Evolutionary conservation across 768 basidiomycete genomes (phyloP).

Genomic region (Hericium rajendrae): DNA sequence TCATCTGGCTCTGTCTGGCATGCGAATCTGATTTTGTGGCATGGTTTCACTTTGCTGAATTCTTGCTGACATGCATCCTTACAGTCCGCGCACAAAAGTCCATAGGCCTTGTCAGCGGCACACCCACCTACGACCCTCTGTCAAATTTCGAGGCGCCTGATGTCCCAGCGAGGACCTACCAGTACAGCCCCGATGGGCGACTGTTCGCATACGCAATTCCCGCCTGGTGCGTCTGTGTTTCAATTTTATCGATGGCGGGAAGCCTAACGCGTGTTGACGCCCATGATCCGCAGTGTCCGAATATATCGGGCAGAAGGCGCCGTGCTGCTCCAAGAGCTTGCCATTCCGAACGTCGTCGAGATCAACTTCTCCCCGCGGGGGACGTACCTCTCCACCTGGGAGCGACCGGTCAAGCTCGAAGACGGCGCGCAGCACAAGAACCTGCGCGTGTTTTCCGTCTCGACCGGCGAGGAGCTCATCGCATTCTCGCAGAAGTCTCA

Average conservation of each 20-base stretch:
- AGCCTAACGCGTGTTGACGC: constrained; percentile 2
- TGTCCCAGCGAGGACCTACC: constrained; percentile 61
- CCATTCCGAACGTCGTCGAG: constrained; percentile 69
- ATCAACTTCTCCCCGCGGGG: constrained; percentile 89
- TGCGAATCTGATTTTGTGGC: background rate
- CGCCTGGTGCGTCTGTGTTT: constrained; percentile 43
- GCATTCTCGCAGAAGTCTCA: constrained; percentile 85
- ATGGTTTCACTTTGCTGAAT: constrained; percentile 10
- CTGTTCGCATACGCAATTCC: constrained; percentile 81
- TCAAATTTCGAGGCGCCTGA: constrained; percentile 59
- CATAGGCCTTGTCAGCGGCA: constrained; percentile 75
- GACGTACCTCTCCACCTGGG: constrained; percentile 92
- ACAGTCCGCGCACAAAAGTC: constrained; percentile 92
- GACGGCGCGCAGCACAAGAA: constrained; percentile 92
- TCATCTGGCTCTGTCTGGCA: background rate
- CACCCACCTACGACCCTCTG: constrained; percentile 63
- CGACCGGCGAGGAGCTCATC: constrained; percentile 79
- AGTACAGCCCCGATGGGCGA: constrained; percentile 81
- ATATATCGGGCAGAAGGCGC: constrained; percentile 69
- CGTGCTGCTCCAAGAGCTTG: constrained; percentile 65
- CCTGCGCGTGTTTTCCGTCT: constrained; percentile 79
- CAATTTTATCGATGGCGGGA: constrained; percentile 3
- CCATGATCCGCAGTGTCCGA: constrained; percentile 44
- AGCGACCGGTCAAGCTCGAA: constrained; percentile 85
- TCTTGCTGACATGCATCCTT: constrained; percentile 13